A percentile compares a stretch with the other conserved stretches of the same genome.
These are phyloP conservation scores for Hemisphaericaspora nanyangensis DNA, from an alignment of 805 yeast genomes.

Conservation along the genomic window DNA sequence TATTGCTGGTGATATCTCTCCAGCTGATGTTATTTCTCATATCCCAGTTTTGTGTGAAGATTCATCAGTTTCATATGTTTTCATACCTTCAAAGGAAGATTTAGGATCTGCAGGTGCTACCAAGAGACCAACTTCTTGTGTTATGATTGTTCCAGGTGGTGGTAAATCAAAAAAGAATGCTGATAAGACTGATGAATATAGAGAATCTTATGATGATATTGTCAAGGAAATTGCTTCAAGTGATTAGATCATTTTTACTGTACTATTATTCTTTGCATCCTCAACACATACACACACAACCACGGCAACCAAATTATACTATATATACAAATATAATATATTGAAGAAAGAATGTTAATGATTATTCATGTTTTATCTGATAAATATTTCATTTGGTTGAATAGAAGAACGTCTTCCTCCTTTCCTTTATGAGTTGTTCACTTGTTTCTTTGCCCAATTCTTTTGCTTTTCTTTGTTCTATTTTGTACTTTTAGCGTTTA, in stretches of 20 bases:
- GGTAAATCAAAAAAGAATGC: slow-evolving; percentile 77
- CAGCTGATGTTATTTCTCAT: slow-evolving; percentile 95
- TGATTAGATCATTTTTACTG: not conserved
- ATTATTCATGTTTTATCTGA: too few relatives aligned
- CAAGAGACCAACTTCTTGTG: slow-evolving; percentile 97
- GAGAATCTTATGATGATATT: slow-evolving; percentile 87
- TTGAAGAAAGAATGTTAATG: too few relatives aligned
- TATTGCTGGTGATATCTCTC: slow-evolving; percentile 97
- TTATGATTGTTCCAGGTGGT: slow-evolving; percentile 95
- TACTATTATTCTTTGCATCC: too few relatives aligned
- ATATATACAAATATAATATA: too few relatives aligned
- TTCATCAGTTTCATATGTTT: slow-evolving; percentile 81
- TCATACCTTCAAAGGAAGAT: slow-evolving; percentile 96
- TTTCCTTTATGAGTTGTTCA: too few relatives aligned
- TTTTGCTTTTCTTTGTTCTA: too few relatives aligned
- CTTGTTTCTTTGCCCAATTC: too few relatives aligned
- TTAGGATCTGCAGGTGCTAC: slow-evolving; percentile 99
- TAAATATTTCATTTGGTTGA: too few relatives aligned
- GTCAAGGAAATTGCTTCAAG: slow-evolving; percentile 71
- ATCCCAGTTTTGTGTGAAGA: slow-evolving; percentile 98
- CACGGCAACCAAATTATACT: too few relatives aligned
- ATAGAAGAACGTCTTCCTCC: too few relatives aligned
- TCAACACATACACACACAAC: too few relatives aligned
- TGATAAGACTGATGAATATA: slow-evolving; percentile 73
- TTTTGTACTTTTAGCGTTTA: too few relatives aligned